Evolutionary conservation across 2,329 filamentous ascomycete genomes (phyloP).

Genomic region (Zymoseptoria passerinii): DNA sequence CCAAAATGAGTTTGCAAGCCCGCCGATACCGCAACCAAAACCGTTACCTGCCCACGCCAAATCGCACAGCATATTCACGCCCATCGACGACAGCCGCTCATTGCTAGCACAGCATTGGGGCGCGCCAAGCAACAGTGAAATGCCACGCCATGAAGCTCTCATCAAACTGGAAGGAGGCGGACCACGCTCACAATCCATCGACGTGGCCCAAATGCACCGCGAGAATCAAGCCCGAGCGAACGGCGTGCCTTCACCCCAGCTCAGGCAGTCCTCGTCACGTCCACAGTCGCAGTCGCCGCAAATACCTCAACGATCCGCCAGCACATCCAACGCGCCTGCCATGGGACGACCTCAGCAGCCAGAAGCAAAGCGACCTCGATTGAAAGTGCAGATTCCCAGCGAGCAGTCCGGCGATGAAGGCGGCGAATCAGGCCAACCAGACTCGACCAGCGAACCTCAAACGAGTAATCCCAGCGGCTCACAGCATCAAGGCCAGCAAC

Average conservation of each 20-base stretch:
- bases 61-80: slow-evolving; percentile 90
- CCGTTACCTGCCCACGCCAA: slow-evolving; percentile 53
- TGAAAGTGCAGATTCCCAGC: slow-evolving; percentile 92
- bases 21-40: slow-evolving; percentile 53
- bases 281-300: slow-evolving; percentile 17
- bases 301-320: slow-evolving; percentile 42
- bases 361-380: slow-evolving; percentile 64
- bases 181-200: slow-evolving; percentile 56
- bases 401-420: slow-evolving; percentile 70
- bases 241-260: slow-evolving; percentile 42
- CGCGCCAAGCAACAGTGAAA: slow-evolving; percentile 46
- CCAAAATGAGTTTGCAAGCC: slow-evolving; percentile 44
- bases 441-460: slow-evolving; percentile 46
- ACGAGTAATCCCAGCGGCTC: slow-evolving; percentile 20
- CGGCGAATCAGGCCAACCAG: slow-evolving; percentile 57
- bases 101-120: slow-evolving; percentile 73
- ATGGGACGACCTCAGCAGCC: slow-evolving; percentile 63
- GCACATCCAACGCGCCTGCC: slow-evolving; percentile 58
- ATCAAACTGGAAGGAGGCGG: slow-evolving; percentile 35
- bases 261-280: slow-evolving; percentile 25
- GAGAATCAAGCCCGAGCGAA: slow-evolving; percentile 31
- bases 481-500: slow-evolving; percentile 45
- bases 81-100: slow-evolving; percentile 86
- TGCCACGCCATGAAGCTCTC: slow-evolving; percentile 36
- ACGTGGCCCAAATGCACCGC: slow-evolving; percentile 51